These are phyloP conservation scores for Isoetes taiwanensis DNA, from an alignment of 75 land plant species.

Conservation along the genomic window DNA sequence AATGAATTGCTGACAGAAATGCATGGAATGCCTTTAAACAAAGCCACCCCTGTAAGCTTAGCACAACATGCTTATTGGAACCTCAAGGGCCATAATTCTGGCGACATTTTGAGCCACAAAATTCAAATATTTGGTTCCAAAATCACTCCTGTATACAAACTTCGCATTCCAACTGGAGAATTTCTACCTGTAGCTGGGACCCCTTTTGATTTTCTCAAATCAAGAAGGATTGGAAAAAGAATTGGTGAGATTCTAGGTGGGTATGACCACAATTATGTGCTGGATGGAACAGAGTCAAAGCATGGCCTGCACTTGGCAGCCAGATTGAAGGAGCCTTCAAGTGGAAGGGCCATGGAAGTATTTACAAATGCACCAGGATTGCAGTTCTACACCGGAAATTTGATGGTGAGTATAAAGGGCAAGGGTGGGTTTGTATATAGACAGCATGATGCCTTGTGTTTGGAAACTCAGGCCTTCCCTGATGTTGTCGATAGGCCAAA, in stretches of 20 bases:
- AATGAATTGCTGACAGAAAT: constrained; percentile 25
- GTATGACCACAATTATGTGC: constrained; percentile 54
- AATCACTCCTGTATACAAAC: too few relatives aligned
- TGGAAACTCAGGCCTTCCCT: constrained; percentile 73
- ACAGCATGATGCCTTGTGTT: constrained; percentile 32
- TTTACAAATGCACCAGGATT: constrained; percentile 42
- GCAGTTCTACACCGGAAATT: constrained; percentile 53
- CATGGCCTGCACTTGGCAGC: constrained; percentile 25
- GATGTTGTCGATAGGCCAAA: constrained; percentile 54
- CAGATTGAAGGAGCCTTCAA: constrained; percentile 19
- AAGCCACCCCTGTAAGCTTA: constrained; percentile 58
- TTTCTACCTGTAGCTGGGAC: constrained; percentile 39
- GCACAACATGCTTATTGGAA: constrained; percentile 74
- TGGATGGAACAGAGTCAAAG: constrained; percentile 12
- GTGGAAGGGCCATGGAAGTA: constrained; percentile 43
- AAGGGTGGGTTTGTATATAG: constrained; percentile 39
- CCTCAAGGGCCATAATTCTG: constrained; percentile 52
- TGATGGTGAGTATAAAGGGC: constrained; percentile 23
- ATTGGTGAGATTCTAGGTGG: constrained; percentile 31
- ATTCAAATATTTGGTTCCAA: constrained; percentile 36
- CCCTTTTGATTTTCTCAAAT: constrained; percentile 42
- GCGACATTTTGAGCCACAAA: constrained; percentile 35
- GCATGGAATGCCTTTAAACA: constrained; percentile 36
- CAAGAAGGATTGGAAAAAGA: constrained; percentile 21
- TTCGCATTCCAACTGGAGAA: constrained; percentile 67